phyloP scores from a whole-genome alignment of 495 filamentous ascomycete species.

The Penicillium dipodomyicola region DNA sequence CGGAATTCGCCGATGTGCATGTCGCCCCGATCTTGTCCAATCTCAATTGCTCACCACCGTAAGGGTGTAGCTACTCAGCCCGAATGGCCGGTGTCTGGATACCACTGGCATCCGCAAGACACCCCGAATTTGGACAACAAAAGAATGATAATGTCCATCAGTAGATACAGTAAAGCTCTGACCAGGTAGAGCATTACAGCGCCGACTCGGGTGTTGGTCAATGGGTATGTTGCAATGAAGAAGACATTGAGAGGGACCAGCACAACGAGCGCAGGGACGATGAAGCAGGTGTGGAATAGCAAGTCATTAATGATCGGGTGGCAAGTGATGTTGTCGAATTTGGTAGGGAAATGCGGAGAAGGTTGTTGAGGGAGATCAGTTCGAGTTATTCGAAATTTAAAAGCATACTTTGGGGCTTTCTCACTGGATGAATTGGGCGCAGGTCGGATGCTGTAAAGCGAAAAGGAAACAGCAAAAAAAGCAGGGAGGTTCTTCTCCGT shows the following conservation, averaged over 20 bases:
- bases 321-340: not conserved
- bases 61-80: not conserved
- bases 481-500: not conserved
- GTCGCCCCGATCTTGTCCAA: not conserved
- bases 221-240: not conserved
- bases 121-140: not conserved
- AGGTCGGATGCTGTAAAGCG: constrained; percentile 15
- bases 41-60: not conserved
- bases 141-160: not conserved
- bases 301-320: constrained; percentile 11
- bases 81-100: not conserved
- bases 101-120: constrained; percentile 1
- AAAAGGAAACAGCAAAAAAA: constrained; percentile 18
- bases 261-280: constrained; percentile 17
- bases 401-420: not conserved
- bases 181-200: not conserved
- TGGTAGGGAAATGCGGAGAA: constrained; percentile 1
- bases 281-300: constrained; percentile 16
- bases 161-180: not conserved
- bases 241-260: constrained; percentile 7
- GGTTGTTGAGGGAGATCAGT: constrained; percentile 1
- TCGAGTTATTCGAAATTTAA: constrained; percentile 11
- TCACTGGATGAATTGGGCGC: not conserved
- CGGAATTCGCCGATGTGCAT: not conserved
- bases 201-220: not conserved